Conservation (phyloP, 805 yeast genomes). For the Cyberlindnera xylosilytica region DNA sequence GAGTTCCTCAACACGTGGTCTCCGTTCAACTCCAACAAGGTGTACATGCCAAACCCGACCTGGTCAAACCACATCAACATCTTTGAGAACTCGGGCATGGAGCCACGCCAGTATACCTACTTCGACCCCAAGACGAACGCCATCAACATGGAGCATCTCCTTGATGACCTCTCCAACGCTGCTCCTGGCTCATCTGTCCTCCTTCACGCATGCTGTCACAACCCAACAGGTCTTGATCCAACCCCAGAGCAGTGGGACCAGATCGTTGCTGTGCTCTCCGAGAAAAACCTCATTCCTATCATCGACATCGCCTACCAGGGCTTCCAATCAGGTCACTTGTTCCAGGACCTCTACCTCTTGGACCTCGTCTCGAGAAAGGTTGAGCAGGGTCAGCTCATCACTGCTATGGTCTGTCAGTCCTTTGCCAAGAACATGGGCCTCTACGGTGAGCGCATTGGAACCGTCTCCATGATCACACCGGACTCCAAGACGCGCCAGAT, state of each 20-base stretch:
- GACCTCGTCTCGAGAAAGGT: conserved; percentile 41
- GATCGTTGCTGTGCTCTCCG: conserved; percentile 60
- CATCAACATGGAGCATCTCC: conserved; percentile 62
- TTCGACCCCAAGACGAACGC: conserved; percentile 60
- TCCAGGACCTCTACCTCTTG: conserved; percentile 62
- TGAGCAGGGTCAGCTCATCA: conserved; percentile 41
- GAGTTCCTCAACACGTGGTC: conserved; percentile 69
- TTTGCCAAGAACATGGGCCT: conserved; percentile 95
- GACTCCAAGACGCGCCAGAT: conserved; percentile 45
- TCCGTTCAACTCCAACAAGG: conserved; percentile 33
- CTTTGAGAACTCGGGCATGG: conserved; percentile 68
- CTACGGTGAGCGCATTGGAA: conserved; percentile 93
- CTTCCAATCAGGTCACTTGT: conserved; percentile 81
- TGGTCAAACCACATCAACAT: conserved; percentile 94
- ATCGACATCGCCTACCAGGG: conserved; percentile 97
- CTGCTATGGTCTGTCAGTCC: conserved; percentile 75
- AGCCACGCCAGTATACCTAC: conserved; percentile 63
- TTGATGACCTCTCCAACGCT: conserved; percentile 52
- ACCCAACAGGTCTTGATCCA: conserved; percentile 96
- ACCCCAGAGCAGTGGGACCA: conserved; percentile 74
- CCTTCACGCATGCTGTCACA: conserved; percentile 94
- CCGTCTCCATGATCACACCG: conserved; percentile 62
- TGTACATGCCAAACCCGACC: conserved; percentile 82
- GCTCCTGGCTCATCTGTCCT: conserved; percentile 63
- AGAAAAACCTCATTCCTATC: conserved; percentile 67